Evolutionary conservation across 108 stramenopile species (phyloP).

Genomic region (Aurantiochytrium sp.): DNA sequence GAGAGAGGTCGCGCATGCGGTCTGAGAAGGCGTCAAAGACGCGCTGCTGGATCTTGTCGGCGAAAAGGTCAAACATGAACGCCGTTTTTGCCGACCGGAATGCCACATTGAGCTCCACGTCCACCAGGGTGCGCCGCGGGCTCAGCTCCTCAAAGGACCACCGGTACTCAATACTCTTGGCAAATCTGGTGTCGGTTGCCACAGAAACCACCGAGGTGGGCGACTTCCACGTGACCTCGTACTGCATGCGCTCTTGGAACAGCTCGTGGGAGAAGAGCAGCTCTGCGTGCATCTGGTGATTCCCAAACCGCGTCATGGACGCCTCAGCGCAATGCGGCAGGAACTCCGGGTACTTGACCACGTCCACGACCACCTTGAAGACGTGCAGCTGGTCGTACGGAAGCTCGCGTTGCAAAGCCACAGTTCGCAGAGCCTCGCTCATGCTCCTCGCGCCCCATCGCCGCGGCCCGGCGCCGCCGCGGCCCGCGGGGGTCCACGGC

Average conservation of each 20-base stretch:
- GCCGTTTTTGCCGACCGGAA: neutral
- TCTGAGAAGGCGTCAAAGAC: neutral
- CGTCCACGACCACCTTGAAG: neutral
- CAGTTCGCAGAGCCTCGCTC: neutral
- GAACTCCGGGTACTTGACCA: constrained; percentile 17
- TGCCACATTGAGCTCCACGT: neutral
- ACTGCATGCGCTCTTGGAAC: neutral
- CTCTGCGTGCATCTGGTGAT: neutral
- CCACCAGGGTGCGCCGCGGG: neutral
- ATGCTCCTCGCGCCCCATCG: neutral
- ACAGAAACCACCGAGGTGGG: neutral
- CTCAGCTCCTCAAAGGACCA: neutral
- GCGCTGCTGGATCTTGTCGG: neutral
- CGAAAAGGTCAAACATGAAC: neutral
- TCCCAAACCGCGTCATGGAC: neutral
- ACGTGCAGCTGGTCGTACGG: neutral
- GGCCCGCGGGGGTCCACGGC: neutral
- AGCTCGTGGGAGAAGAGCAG: neutral
- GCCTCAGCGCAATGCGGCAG: neutral
- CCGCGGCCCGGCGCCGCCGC: neutral
- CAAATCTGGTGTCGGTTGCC: neutral
- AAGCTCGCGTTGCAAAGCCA: neutral
- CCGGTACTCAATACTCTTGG: neutral
- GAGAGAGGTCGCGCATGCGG: neutral
- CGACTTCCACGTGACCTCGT: neutral